Evolutionary conservation across 768 basidiomycete species (phyloP).

Genomic region (Clavaria fumosa): DNA sequence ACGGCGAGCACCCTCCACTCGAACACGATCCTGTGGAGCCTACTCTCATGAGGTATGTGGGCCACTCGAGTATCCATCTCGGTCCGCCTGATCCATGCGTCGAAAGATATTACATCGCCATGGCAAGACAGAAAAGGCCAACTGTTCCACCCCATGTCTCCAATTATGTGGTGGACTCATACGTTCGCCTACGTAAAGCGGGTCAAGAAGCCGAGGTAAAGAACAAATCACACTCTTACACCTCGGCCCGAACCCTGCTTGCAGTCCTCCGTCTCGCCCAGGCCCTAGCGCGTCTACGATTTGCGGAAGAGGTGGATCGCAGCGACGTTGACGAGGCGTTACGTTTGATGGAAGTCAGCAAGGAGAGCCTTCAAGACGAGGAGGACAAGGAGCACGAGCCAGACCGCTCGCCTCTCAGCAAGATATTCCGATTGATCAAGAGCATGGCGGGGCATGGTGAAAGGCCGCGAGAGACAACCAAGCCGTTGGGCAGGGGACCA

Average conservation of each 20-base stretch:
- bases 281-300: slow-evolving; percentile 84
- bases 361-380: slow-evolving; percentile 77
- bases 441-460: slow-evolving; percentile 46
- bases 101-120: slow-evolving; percentile 82
- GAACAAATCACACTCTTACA: slow-evolving; percentile 86
- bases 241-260: slow-evolving; percentile 89
- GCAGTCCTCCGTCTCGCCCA: slow-evolving; percentile 91
- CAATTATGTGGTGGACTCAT: slow-evolving; percentile 86
- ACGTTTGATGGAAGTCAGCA: slow-evolving; percentile 92
- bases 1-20: slow-evolving; percentile 75
- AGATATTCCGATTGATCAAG: slow-evolving; percentile 86
- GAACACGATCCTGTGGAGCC: slow-evolving; percentile 79
- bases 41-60: slow-evolving; percentile 64
- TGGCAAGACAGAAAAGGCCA: slow-evolving; percentile 77
- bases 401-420: slow-evolving; percentile 67
- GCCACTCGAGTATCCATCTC: neutral
- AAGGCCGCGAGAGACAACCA: slow-evolving; percentile 20
- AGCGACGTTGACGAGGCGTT: slow-evolving; percentile 94
- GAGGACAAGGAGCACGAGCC: slow-evolving; percentile 50
- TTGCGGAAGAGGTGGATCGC: slow-evolving; percentile 63
- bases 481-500: slow-evolving; percentile 54
- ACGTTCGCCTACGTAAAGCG: slow-evolving; percentile 86
- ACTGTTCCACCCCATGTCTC: slow-evolving; percentile 83
- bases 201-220: slow-evolving; percentile 82
- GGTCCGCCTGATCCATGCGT: neutral